Base-by-base conservation (phyloP, 306 rosid species). In the Fragaria vesca region DNA sequence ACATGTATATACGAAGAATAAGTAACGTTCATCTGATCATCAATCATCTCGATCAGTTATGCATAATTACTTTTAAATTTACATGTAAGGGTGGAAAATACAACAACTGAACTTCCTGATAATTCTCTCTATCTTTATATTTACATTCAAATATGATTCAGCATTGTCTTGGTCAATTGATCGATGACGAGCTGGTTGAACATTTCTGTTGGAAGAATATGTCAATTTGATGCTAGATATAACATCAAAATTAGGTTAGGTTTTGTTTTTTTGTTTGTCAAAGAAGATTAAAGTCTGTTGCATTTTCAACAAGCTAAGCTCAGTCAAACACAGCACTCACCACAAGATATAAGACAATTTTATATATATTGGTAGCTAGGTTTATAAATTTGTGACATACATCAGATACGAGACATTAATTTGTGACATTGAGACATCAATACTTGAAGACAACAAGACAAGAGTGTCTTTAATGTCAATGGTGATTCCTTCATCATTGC, bases 401-500 rank as follows among this genome's bases (percentile, higher is more conserved):
- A 52, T 11, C 2, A 18, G 57, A 51, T 51, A 54, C 60, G 60
- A 54, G 60, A 20, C 60, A 54, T 24, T 60, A 21, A 60, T 24
- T 60, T 60, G 66, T 9, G 66, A 26, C 61, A 48, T 54, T 20
- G 60, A 54, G 60, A 54, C 60, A 15, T 54, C 60, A 54, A 54
- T 54, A 54, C 26, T 54, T 54, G 26, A 20, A 54, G 60, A 78
- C 76, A 63, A 84, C 60, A 73, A 75, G 84, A 82, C 85, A 66
- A 48, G 71, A 48, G 38, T 38, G 84, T 36, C 83, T 81, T 90
- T 71, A 86, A 72, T 62, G 66, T 16, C 21, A 66, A 16, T 12
- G 83, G 72, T 74, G 82, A 85, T 86, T 69, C 86, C 72, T 81
- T 87, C 91, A 85, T 91, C 85, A 89, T 91, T 84, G 82, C 93